Percentiles rank a stretch among this genome's conserved stretches.
phyloP scores from a whole-genome alignment of 2,329 filamentous ascomycete genomes.

The Hirsutella rhossiliensis region DNA sequence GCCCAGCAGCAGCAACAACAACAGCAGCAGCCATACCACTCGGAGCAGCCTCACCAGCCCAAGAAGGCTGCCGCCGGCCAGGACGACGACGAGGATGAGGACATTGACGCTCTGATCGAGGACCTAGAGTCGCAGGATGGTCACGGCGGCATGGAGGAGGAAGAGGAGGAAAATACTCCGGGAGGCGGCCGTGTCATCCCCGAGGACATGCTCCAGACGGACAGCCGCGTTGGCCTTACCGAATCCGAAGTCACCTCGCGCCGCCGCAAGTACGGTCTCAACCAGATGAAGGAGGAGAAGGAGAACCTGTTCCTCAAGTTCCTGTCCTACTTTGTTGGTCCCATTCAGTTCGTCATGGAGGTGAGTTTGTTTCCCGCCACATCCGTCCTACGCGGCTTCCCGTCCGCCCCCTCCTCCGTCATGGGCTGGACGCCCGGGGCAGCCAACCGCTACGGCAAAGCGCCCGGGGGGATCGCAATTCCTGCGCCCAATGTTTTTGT shows the following conservation, averaged over 20 bases:
- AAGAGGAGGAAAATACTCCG: constrained; percentile 34
- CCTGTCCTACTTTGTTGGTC: constrained; percentile 69
- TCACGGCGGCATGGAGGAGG: constrained; percentile 50
- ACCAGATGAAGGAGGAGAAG: constrained; percentile 87
- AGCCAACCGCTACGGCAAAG: neutral
- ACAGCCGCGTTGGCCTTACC: constrained; percentile 60
- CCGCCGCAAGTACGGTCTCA: constrained; percentile 66
- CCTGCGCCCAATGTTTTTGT: constrained; percentile 5
- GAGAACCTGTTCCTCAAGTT: constrained; percentile 80
- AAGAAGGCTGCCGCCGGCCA: constrained; percentile 40
- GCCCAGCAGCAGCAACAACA: constrained; percentile 15
- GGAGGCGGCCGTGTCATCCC: constrained; percentile 51
- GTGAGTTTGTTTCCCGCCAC: constrained; percentile 29
- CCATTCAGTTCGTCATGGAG: constrained; percentile 93
- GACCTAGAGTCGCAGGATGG: constrained; percentile 77
- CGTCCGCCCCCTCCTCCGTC: neutral
- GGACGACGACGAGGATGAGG: constrained; percentile 63
- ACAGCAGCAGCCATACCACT: constrained; percentile 18
- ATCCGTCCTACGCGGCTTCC: neutral
- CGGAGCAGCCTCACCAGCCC: constrained; percentile 10
- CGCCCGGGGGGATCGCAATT: neutral
- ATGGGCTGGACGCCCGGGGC: neutral
- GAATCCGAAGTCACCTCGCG: constrained; percentile 51
- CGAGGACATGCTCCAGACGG: constrained; percentile 67
- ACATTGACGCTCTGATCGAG: constrained; percentile 78